phyloP scores from a whole-genome alignment of 768 basidiomycete species.

The Xerocomus potaroensis region DNA sequence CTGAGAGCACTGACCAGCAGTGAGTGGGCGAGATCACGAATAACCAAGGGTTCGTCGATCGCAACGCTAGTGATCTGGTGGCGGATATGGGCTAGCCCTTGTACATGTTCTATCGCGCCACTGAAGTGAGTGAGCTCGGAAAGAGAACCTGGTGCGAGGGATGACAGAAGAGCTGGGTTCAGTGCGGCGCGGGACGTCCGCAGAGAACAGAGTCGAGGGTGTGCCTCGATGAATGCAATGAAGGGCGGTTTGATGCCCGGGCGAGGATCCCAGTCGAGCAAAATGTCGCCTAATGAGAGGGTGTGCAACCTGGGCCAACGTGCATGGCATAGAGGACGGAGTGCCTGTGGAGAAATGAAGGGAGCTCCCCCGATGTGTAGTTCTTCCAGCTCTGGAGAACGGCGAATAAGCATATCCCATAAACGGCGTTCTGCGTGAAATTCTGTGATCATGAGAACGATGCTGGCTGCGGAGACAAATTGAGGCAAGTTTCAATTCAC shows the following conservation, averaged over 20 bases:
- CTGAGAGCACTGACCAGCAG: slow-evolving; percentile 57
- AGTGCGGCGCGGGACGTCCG: slow-evolving; percentile 51
- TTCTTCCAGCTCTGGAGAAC: slow-evolving; percentile 64
- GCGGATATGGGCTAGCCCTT: slow-evolving; percentile 49
- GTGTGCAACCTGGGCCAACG: slow-evolving; percentile 64
- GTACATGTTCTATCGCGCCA: slow-evolving; percentile 65
- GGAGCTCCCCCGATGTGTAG: slow-evolving; percentile 41
- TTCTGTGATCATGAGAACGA: slow-evolving; percentile 16
- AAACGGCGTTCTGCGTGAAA: slow-evolving; percentile 32
- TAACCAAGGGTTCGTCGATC: slow-evolving; percentile 61
- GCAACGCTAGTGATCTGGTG: slow-evolving; percentile 50
- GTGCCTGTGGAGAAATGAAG: slow-evolving; percentile 39
- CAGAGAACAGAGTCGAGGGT: slow-evolving; percentile 47
- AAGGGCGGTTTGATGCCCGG: slow-evolving; percentile 53
- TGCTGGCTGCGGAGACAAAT: not conserved
- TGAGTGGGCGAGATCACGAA: slow-evolving; percentile 64
- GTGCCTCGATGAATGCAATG: slow-evolving; percentile 63
- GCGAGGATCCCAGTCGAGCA: slow-evolving; percentile 49
- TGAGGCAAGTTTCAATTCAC: slow-evolving; percentile 30
- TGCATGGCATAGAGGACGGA: slow-evolving; percentile 51
- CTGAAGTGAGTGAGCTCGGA: slow-evolving; percentile 53
- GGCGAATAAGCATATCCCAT: slow-evolving; percentile 68
- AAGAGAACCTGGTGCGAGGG: slow-evolving; percentile 44
- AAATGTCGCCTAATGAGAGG: slow-evolving; percentile 61
- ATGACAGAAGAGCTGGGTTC: slow-evolving; percentile 48